Conservation (phyloP, 2,329 filamentous ascomycete genomes). For the Apiospora koreana region DNA sequence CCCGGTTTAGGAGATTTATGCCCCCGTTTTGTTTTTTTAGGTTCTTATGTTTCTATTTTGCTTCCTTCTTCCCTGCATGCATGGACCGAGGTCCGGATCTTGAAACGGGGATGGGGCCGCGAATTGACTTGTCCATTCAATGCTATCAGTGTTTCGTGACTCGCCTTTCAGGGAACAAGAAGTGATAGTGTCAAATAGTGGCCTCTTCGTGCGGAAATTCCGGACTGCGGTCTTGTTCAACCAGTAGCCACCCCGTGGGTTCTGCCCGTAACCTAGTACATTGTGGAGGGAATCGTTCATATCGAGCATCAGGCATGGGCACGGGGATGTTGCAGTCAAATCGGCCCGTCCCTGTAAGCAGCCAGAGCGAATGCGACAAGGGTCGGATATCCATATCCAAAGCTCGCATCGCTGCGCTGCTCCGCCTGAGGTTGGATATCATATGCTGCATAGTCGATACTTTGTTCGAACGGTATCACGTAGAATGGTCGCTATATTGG, state of each 20-base stretch:
- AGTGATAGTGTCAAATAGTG: neutral
- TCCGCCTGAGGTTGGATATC: too few relatives aligned
- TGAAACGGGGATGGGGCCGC: neutral
- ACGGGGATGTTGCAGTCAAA: neutral
- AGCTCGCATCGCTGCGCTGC: neutral
- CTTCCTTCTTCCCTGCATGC: neutral
- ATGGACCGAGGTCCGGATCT: neutral
- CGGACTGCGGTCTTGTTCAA: neutral
- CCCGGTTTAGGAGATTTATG: slow-evolving; percentile 3
- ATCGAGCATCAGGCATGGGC: too few relatives aligned
- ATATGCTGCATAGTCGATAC: too few relatives aligned
- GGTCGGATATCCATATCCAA: neutral
- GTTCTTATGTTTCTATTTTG: slow-evolving; percentile 1
- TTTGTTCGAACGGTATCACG: neutral
- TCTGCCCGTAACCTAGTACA: neutral
- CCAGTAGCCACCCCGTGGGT: neutral
- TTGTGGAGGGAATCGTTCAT: neutral
- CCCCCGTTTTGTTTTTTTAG: neutral
- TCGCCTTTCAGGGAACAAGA: neutral
- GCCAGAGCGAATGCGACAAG: neutral
- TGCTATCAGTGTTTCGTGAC: neutral
- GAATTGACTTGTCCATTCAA: neutral
- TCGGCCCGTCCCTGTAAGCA: neutral
- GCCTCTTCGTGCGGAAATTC: neutral
- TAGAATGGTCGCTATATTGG: neutral